Conservation (phyloP, 371 early-diverging fungal genomes). For the Zancudomyces culisetae region DNA sequence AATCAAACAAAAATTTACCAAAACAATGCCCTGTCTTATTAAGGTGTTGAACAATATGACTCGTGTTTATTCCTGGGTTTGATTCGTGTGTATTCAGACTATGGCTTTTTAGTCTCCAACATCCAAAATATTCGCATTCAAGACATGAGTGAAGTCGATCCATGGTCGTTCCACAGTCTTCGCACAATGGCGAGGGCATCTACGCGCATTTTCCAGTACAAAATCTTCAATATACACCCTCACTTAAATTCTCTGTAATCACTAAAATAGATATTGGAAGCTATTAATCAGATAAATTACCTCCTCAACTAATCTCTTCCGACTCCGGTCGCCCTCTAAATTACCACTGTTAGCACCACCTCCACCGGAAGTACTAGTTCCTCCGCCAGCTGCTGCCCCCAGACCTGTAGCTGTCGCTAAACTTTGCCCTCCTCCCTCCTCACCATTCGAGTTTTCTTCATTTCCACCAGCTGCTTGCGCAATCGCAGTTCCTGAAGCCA, state of each 20-base stretch:
- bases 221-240: too few relatives aligned
- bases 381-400: constrained; percentile 8
- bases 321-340: constrained; percentile 21
- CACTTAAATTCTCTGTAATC: too few relatives aligned
- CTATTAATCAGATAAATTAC: too few relatives aligned
- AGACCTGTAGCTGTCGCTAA: too few relatives aligned
- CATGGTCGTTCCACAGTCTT: constrained; percentile 34
- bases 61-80: neutral
- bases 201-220: too few relatives aligned
- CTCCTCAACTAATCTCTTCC: constrained; percentile 25
- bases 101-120: constrained; percentile 10
- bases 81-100: too few relatives aligned
- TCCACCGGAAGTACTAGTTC: constrained; percentile 6
- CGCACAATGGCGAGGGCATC: constrained; percentile 50
- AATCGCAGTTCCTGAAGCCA: constrained; percentile 2
- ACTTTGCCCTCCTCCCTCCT: too few relatives aligned
- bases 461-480: neutral
- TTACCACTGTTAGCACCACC: constrained; percentile 5
- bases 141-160: constrained; percentile 65
- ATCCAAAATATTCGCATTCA: constrained; percentile 31
- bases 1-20: too few relatives aligned
- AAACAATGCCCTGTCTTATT: constrained; percentile 7
- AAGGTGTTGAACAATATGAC: constrained; percentile 11
- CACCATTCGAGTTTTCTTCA: too few relatives aligned
- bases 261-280: too few relatives aligned